phyloP scores from a whole-genome alignment of 1,139 yeast genomes.

The Saccharomyces hybrid region DNA sequence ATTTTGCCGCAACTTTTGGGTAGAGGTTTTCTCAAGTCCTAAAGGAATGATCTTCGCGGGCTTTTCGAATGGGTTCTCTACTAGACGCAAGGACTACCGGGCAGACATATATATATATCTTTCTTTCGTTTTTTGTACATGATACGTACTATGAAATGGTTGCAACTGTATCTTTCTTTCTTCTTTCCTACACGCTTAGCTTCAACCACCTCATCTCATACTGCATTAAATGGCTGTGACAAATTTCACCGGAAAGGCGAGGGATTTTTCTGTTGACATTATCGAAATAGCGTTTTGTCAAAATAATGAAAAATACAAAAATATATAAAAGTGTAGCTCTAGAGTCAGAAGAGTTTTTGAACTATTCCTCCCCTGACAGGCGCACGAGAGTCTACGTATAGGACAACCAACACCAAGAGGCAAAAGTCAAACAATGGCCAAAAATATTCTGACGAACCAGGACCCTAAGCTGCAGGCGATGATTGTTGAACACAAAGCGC shows the following conservation, averaged over 20 bases:
- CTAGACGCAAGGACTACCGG: background rate
- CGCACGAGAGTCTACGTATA: background rate
- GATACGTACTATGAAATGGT: background rate
- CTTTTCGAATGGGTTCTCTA: too few species aligned
- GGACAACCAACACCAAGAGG: background rate
- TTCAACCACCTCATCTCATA: background rate
- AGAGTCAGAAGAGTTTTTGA: too few species aligned
- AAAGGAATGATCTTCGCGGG: too few species aligned
- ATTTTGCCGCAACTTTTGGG: background rate
- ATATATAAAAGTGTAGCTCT: background rate
- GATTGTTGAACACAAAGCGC: constrained; percentile 10
- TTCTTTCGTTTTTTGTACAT: background rate
- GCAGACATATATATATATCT: background rate
- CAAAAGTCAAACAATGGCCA: constrained; percentile 3
- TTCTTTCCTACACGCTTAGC: background rate
- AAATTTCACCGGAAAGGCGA: constrained; percentile 2
- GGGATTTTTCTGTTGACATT: constrained; percentile 1
- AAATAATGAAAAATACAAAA: background rate
- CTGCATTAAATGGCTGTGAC: background rate
- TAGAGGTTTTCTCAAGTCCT: too few species aligned
- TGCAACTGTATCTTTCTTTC: background rate
- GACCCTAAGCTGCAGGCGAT: constrained; percentile 15
- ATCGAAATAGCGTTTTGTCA: background rate
- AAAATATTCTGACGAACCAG: background rate
- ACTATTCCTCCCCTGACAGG: background rate